Evolutionary conservation across 306 rosid species (phyloP).

Genomic region (Fagus sylvatica): DNA sequence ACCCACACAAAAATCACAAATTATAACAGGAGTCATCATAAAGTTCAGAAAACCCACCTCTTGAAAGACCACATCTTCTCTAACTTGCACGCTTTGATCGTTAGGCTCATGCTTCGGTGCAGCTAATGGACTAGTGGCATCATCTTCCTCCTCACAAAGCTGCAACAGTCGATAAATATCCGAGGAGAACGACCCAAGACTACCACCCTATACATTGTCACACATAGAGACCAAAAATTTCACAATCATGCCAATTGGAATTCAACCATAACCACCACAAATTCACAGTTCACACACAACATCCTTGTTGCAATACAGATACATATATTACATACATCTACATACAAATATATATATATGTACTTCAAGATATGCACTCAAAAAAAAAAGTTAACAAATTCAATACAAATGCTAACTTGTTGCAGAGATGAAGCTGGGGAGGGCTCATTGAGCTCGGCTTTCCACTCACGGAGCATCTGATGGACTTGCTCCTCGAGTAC

Average conservation of each 20-base stretch:
- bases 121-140: slow-evolving; percentile 92
- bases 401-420: slow-evolving; percentile 61
- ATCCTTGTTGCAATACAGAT: slow-evolving; percentile 26
- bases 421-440: slow-evolving; percentile 96
- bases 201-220: slow-evolving; percentile 67
- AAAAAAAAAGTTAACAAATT: slow-evolving; percentile 10
- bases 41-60: slow-evolving; percentile 53
- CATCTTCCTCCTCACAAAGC: slow-evolving; percentile 98
- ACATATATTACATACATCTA: slow-evolving; percentile 10
- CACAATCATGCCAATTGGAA: slow-evolving; percentile 40
- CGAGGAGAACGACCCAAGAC: slow-evolving; percentile 94
- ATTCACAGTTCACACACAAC: slow-evolving; percentile 15
- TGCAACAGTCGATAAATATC: slow-evolving; percentile 90
- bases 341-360: slow-evolving; percentile 14
- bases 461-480: slow-evolving; percentile 99
- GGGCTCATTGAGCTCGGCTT: slow-evolving; percentile 92
- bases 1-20: background rate
- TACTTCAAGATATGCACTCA: slow-evolving; percentile 16
- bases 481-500: slow-evolving; percentile 96
- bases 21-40: slow-evolving; percentile 7
- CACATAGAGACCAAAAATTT: slow-evolving; percentile 45
- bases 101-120: slow-evolving; percentile 86
- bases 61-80: slow-evolving; percentile 53
- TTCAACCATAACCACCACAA: slow-evolving; percentile 23
- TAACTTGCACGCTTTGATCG: slow-evolving; percentile 62